Conservation (phyloP, 2,329 filamentous ascomycete species). For the Cercospora sesami region DNA sequence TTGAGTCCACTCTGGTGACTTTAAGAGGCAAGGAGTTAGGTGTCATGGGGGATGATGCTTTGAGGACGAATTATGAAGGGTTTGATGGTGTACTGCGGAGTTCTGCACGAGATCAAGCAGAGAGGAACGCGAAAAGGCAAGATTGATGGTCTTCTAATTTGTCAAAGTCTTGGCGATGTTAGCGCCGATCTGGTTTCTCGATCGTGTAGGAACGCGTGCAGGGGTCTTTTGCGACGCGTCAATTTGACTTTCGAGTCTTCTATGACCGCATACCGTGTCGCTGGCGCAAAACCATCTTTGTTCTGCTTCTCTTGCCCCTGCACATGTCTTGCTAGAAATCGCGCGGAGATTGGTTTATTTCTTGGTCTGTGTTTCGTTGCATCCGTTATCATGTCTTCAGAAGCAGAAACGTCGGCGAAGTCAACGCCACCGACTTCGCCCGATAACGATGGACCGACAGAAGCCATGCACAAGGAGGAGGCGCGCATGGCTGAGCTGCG, state of each 20-base stretch:
- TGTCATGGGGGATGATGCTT: background rate
- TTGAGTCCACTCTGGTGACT: background rate
- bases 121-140: background rate
- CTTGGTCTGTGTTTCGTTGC: background rate
- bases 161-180: background rate
- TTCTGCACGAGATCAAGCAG: background rate
- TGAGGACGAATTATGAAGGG: background rate
- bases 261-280: constrained; percentile 6
- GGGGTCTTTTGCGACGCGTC: constrained; percentile 1
- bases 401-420: constrained; percentile 25
- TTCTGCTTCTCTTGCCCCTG: constrained; percentile 3
- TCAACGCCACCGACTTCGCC: constrained; percentile 41
- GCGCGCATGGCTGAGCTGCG: constrained; percentile 46
- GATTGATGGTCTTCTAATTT: background rate
- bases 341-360: background rate
- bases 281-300: background rate
- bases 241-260: background rate
- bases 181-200: constrained; percentile 1
- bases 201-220: constrained; percentile 4
- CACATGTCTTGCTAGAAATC: background rate
- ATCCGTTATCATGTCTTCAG: constrained; percentile 20
- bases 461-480: constrained; percentile 50
- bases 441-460: constrained; percentile 38
- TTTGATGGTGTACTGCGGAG: background rate
- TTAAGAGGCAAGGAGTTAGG: background rate